phyloP scores from a whole-genome alignment of 805 yeast genomes.

The Starmerella vaccinii region DNA sequence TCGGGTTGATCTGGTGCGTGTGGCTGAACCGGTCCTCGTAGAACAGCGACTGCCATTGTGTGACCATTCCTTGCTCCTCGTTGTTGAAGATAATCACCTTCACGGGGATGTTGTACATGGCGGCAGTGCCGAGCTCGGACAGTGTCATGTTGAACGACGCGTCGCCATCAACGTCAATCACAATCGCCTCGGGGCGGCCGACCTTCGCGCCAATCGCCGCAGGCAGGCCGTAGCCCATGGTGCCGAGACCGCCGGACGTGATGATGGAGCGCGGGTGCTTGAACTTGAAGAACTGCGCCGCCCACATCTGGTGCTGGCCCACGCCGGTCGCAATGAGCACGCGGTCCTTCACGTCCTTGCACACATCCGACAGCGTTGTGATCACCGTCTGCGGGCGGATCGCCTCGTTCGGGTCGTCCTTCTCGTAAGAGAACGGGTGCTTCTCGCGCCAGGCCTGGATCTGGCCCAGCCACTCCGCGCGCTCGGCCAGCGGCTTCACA shows the following conservation, averaged over 20 bases:
- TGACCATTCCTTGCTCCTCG: conserved; percentile 99
- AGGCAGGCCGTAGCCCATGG: conserved; percentile 97
- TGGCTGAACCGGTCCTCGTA: conserved; percentile 97
- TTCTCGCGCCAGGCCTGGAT: conserved; percentile 73
- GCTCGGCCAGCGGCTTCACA: conserved; percentile 47
- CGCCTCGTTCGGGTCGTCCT: conserved; percentile 47
- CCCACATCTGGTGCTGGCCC: conserved; percentile 99
- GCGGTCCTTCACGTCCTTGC: conserved; percentile 52
- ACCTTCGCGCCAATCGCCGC: conserved; percentile 98
- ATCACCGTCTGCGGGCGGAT: conserved; percentile 92
- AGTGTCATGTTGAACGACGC: conserved; percentile 98
- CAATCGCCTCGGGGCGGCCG: conserved; percentile 87
- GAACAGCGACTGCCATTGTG: conserved; percentile 97
- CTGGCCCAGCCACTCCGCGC: conserved; percentile 70
- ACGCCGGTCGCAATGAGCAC: conserved; percentile 94
- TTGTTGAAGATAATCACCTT: conserved; percentile 84
- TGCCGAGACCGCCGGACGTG: conserved; percentile 98
- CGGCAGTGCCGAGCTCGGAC: conserved; percentile 86
- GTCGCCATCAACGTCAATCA: conserved; percentile 96
- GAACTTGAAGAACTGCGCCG: conserved; percentile 97
- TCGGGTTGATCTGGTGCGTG: conserved; percentile 92
- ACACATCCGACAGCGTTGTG: conserved; percentile 62
- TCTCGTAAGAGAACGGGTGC: conserved; percentile 75
- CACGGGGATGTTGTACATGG: conserved; percentile 84
- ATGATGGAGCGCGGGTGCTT: conserved; percentile 82